Evolutionary conservation across 106 monocot genomes (phyloP), one percentile per base, ranked within the genome.

Genomic region (Acanthochlamys bracteata): DNA sequence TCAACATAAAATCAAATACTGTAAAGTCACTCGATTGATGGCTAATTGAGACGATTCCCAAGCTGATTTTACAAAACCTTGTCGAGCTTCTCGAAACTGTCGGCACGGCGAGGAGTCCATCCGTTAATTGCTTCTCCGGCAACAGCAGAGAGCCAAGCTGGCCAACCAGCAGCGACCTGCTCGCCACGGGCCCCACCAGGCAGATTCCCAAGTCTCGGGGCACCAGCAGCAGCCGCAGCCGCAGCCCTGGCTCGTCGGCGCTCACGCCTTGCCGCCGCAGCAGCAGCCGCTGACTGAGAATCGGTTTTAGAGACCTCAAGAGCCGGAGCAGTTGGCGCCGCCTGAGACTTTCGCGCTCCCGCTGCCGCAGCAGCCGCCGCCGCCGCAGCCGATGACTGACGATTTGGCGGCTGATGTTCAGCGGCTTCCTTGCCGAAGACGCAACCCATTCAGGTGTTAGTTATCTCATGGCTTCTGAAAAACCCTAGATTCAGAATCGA

Each of bases 101-200:
- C 82, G 0, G 86, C 86, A 0, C 86, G 73, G n/a, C 86, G 82
- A 16, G 86, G 86, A 13, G 68, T 83, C 86, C 82, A 82, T 15
- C 86, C 86, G 22, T 83, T 79, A 61, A 86, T 86, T 66, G 82
- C 86, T 70, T 86, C 86, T 1, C 86, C 86, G 39, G 86, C 86
- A 12, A 86, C 82, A 23, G 76, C 79, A 21, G 86, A 73, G 40
- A 86, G 79, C 86, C 86, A 86, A 25, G 79, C 70, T 7, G 86
- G 86, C 86, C 86, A 86, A 12, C 86, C 86, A 0, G 86, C 86
- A 23, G 82, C 86, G 49, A 79, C 86, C 86, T 79, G 82, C 64
- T 83, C 82, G 16, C 82, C 79, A 24, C 68, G 72, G 1, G 41
- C 61, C 33, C 54, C 55, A 24, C 58, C 57, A 11, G 74, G 26